Evolutionary conservation across 495 filamentous ascomycete species (phyloP).

Genomic region (Parathielavia appendiculata): DNA sequence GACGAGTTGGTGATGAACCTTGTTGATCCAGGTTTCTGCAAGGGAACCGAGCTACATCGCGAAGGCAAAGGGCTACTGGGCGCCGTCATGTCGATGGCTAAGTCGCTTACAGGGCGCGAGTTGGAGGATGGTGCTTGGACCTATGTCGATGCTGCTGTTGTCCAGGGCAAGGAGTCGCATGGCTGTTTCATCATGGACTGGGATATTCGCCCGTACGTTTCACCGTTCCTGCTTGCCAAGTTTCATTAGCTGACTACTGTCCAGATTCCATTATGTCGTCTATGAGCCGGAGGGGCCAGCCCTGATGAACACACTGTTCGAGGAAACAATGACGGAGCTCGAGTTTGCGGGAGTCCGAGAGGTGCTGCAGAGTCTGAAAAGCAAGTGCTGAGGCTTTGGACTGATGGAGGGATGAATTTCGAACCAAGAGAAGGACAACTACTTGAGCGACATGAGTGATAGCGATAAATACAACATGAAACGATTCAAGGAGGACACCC

Average conservation of each 20-base stretch:
- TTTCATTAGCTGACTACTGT: not conserved
- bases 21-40: slow-evolving; percentile 36
- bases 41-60: slow-evolving; percentile 36
- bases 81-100: not conserved
- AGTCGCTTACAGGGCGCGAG: slow-evolving; percentile 11
- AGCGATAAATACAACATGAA: too few relatives aligned
- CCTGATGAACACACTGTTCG: slow-evolving; percentile 27
- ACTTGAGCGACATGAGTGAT: too few relatives aligned
- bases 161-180: slow-evolving; percentile 12
- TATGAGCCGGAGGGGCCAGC: not conserved
- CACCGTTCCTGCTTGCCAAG: not conserved
- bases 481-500: too few relatives aligned
- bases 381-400: too few relatives aligned
- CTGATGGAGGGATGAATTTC: too few relatives aligned
- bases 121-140: not conserved
- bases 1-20: slow-evolving; percentile 40
- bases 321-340: slow-evolving; percentile 41
- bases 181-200: slow-evolving; percentile 1
- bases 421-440: too few relatives aligned
- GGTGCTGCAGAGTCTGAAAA: slow-evolving; percentile 10
- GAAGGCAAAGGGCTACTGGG: slow-evolving; percentile 10
- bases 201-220: not conserved
- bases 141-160: not conserved
- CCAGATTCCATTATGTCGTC: slow-evolving; percentile 21
- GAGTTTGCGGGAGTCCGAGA: slow-evolving; percentile 31